phyloP scores from a whole-genome alignment of 1,139 yeast genomes.

The Geotrichum bryndzae region DNA sequence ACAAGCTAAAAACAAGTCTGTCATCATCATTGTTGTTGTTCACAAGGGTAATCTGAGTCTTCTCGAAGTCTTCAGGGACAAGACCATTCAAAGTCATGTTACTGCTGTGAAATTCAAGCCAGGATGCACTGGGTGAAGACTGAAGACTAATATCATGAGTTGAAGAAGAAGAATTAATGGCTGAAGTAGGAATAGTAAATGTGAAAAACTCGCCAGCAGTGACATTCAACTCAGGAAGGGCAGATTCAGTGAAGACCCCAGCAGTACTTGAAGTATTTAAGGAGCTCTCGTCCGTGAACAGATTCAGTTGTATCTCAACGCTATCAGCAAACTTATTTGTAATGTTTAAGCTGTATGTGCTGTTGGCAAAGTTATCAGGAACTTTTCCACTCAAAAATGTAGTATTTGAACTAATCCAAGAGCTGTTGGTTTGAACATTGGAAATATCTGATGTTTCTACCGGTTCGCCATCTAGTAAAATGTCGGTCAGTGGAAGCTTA shows the following conservation, averaged over 20 bases:
- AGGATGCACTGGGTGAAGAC: constrained; percentile 4
- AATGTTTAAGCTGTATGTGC: constrained; percentile 46
- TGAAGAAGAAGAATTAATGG: constrained; percentile 35
- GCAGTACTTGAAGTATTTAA: constrained; percentile 2
- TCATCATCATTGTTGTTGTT: constrained; percentile 35
- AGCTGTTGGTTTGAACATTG: constrained; percentile 44
- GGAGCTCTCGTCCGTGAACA: constrained; percentile 11
- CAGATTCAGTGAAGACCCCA: constrained; percentile 11
- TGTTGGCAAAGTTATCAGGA: constrained; percentile 40
- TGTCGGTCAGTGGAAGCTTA: constrained; percentile 52
- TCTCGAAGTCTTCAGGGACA: constrained; percentile 11
- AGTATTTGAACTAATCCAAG: constrained; percentile 52
- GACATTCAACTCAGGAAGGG: constrained; percentile 48
- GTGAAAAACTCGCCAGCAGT: constrained; percentile 55
- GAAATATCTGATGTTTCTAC: constrained; percentile 52
- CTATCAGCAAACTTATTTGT: constrained; percentile 59
- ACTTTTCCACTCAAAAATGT: constrained; percentile 48
- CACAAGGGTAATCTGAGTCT: constrained; percentile 9
- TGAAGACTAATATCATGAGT: constrained; percentile 1
- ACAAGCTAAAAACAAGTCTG: constrained; percentile 37
- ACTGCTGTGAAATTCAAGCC: constrained; percentile 10
- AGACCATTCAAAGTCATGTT: constrained; percentile 14
- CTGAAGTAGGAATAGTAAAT: constrained; percentile 47
- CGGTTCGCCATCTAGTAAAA: constrained; percentile 54
- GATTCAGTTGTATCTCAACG: constrained; percentile 52